Evolutionary conservation across 768 basidiomycete species (phyloP).

Genomic region (Serendipita vermifera): DNA sequence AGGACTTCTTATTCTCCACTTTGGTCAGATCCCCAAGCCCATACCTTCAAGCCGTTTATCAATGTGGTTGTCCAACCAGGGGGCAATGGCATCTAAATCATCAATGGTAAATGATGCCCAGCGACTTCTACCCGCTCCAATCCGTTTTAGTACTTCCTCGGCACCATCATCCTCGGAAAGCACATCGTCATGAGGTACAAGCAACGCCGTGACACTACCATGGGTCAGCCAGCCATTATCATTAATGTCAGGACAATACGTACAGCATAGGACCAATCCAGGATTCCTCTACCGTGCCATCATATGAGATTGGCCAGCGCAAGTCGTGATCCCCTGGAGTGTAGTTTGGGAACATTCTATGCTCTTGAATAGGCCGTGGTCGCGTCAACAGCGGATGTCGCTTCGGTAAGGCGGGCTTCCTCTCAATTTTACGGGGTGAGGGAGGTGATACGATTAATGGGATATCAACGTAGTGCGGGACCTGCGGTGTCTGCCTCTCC

Average conservation of each 20-base stretch:
- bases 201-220: conserved; percentile 14
- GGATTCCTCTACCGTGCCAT: conserved; percentile 40
- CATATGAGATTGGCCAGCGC: conserved; percentile 43
- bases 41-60: conserved; percentile 54
- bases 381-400: too few relatives aligned
- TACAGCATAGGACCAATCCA: conserved; percentile 69
- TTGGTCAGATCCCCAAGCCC: conserved; percentile 45
- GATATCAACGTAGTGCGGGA: not conserved
- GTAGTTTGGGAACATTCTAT: conserved; percentile 60
- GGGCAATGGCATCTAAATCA: conserved; percentile 62
- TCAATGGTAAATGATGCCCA: conserved; percentile 59
- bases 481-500: not conserved
- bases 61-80: conserved; percentile 61
- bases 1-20: too few relatives aligned
- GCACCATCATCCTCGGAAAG: conserved; percentile 26
- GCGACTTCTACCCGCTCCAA: conserved; percentile 38
- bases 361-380: conserved; percentile 43
- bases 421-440: conserved; percentile 23
- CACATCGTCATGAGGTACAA: conserved; percentile 23
- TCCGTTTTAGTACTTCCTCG: conserved; percentile 38
- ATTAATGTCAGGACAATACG: conserved; percentile 17
- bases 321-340: conserved; percentile 57
- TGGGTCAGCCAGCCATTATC: not conserved
- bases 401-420: too few relatives aligned
- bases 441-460: conserved; percentile 6